Percentiles rank a stretch among this genome's conserved stretches.
Conservation (phyloP, 192 early-diverging fungal species). For the Coemansia sp. region DNA sequence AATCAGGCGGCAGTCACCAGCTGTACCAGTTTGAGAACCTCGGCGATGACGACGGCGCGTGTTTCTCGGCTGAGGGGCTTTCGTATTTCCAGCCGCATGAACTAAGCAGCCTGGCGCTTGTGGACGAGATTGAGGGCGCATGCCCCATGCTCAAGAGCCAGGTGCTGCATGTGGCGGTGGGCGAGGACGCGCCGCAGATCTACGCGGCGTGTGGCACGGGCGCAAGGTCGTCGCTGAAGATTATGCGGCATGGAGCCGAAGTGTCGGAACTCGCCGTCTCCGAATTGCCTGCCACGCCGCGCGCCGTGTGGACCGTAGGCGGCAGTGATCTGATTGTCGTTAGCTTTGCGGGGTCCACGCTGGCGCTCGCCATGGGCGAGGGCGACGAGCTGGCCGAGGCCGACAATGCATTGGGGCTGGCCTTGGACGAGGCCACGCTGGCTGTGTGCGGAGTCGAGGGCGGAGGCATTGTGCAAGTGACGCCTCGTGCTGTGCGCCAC, state of each 20-base stretch:
- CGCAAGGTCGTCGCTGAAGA: conserved; percentile 76
- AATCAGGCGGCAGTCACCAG: conserved; percentile 86
- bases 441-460: conserved; percentile 78
- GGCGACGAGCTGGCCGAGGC: conserved; percentile 92
- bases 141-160: conserved; percentile 81
- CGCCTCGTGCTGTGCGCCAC: conserved; percentile 88
- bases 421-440: conserved; percentile 74
- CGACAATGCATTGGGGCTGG: conserved; percentile 84
- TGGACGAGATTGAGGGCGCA: conserved; percentile 87
- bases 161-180: conserved; percentile 80
- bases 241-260: conserved; percentile 90
- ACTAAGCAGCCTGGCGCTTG: conserved; percentile 81
- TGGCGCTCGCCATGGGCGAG: conserved; percentile 91
- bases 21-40: conserved; percentile 93
- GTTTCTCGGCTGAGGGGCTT: conserved; percentile 7
- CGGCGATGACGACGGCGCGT: conserved; percentile 72
- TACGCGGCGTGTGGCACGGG: conserved; percentile 88
- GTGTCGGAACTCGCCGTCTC: conserved; percentile 89
- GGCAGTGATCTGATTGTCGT: conserved; percentile 88
- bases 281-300: conserved; percentile 91
- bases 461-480: conserved; percentile 86
- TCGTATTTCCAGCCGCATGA: conserved; percentile 71
- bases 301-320: conserved; percentile 79
- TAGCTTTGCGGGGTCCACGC: conserved; percentile 87
- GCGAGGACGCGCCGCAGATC: conserved; percentile 91